These are phyloP conservation scores for Boletus vermiculosoides DNA, from an alignment of 768 basidiomycete species.

Conservation along the genomic window DNA sequence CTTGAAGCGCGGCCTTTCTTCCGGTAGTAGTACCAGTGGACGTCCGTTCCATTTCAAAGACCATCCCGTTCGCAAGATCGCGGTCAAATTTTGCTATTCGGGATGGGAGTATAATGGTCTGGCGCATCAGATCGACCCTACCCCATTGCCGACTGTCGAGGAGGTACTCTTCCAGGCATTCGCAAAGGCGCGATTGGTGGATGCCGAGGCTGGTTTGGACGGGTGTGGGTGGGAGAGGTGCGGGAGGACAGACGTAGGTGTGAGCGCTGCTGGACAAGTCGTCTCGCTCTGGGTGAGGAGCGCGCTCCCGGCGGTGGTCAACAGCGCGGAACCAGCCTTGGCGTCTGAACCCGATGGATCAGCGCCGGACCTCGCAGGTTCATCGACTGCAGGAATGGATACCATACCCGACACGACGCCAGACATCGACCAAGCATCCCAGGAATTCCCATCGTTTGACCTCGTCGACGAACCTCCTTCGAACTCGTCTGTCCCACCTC, in stretches of 20 bases:
- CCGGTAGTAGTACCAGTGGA: conserved; percentile 15
- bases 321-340: neutral
- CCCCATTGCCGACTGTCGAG: conserved; percentile 88
- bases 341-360: conserved; percentile 3
- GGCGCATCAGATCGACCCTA: conserved; percentile 70
- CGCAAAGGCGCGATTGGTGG: conserved; percentile 73
- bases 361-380: conserved; percentile 4
- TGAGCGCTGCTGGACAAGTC: conserved; percentile 93
- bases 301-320: conserved; percentile 38
- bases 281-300: conserved; percentile 90
- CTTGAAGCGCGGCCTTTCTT: conserved; percentile 12
- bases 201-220: conserved; percentile 68
- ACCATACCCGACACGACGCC: neutral
- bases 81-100: conserved; percentile 88
- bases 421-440: conserved; percentile 4
- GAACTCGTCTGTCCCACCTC: conserved; percentile 29
- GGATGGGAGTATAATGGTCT: conserved; percentile 92
- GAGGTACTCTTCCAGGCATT: conserved; percentile 80
- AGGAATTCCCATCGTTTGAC: conserved; percentile 29
- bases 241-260: conserved; percentile 92
- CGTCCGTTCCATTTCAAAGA: conserved; percentile 62
- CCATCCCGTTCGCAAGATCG: conserved; percentile 84
- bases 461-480: conserved; percentile 40
- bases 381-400: neutral
- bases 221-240: conserved; percentile 91